Percentiles rank a stretch among this genome's conserved stretches.
Evolutionary conservation across 331 rosid genomes (phyloP).

Genomic region (Acacia concinna): DNA sequence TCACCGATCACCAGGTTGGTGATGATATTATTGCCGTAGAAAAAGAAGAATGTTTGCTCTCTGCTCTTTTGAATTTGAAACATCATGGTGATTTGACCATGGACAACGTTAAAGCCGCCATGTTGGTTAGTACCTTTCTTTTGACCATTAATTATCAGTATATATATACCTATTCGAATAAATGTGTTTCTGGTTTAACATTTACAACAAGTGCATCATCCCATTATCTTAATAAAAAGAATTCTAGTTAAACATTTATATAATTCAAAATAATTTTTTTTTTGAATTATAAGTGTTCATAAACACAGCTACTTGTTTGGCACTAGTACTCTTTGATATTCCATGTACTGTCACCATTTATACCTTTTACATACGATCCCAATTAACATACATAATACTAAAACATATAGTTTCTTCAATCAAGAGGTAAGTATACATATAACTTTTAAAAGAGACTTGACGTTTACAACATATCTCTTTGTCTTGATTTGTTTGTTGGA

Average conservation of each 20-base stretch:
- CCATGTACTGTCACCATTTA: not conserved
- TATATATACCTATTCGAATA: not conserved
- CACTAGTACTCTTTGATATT: not conserved
- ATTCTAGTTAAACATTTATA: too few species aligned
- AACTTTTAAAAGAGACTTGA: too few species aligned
- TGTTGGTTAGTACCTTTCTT: not conserved
- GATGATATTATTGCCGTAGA: not conserved
- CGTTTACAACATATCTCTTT: too few species aligned
- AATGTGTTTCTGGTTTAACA: too few species aligned
- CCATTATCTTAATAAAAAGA: too few species aligned
- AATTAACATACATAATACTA: not conserved
- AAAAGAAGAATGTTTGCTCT: conserved; percentile 32
- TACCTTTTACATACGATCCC: not conserved
- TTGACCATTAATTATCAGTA: not conserved
- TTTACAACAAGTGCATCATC: too few species aligned
- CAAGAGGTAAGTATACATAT: too few species aligned
- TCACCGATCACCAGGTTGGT: not conserved
- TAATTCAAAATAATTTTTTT: too few species aligned
- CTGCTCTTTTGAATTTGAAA: conserved; percentile 12
- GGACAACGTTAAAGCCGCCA: not conserved
- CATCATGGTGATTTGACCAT: not conserved
- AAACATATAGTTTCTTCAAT: not conserved
- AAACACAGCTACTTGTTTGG: not conserved
- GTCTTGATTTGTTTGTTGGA: too few species aligned
- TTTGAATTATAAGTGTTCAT: too few species aligned